A percentile compares a stretch with the other conserved stretches of the same genome.
phyloP scores from a whole-genome alignment of 176 grass and related monocot species.

The Triticum timopheevii region DNA sequence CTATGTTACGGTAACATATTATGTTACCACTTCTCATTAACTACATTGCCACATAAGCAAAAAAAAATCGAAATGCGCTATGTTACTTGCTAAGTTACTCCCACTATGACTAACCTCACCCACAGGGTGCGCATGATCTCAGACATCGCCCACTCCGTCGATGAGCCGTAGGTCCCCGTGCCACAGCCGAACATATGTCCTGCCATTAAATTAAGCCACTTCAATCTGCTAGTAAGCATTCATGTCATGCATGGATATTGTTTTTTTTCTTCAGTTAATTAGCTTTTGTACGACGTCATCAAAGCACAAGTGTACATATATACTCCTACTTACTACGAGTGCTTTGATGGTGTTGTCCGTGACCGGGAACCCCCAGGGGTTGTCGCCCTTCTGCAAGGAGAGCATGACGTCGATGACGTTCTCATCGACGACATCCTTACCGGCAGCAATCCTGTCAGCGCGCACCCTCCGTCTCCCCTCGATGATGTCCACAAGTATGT shows the following conservation, averaged over 20 bases:
- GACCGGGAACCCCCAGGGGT: slow-evolving; percentile 29
- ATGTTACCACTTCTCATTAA: too few relatives aligned
- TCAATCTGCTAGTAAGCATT: background rate
- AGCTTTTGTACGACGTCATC: background rate
- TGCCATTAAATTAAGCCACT: background rate
- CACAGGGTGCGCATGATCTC: slow-evolving; percentile 39
- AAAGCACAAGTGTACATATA: background rate
- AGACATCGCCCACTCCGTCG: slow-evolving; percentile 51
- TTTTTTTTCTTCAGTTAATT: too few relatives aligned
- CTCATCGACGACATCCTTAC: slow-evolving; percentile 26
- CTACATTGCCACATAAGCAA: too few relatives aligned
- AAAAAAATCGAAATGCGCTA: too few relatives aligned
- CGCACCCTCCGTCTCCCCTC: background rate
- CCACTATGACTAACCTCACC: too few relatives aligned
- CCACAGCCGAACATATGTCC: slow-evolving; percentile 27
- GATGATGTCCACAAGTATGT: slow-evolving; percentile 36
- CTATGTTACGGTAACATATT: too few relatives aligned
- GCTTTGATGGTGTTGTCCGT: slow-evolving; percentile 46
- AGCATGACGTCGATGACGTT: slow-evolving; percentile 43
- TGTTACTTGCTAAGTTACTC: too few relatives aligned
- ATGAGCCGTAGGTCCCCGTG: slow-evolving; percentile 27
- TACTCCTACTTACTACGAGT: slow-evolving; percentile 13
- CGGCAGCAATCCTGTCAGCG: background rate
- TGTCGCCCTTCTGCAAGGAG: slow-evolving; percentile 12
- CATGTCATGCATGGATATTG: too few relatives aligned